Percentiles rank a stretch among this genome's conserved stretches.
Conservation (phyloP, 768 basidiomycete species). For the Naganishia onofrii region DNA sequence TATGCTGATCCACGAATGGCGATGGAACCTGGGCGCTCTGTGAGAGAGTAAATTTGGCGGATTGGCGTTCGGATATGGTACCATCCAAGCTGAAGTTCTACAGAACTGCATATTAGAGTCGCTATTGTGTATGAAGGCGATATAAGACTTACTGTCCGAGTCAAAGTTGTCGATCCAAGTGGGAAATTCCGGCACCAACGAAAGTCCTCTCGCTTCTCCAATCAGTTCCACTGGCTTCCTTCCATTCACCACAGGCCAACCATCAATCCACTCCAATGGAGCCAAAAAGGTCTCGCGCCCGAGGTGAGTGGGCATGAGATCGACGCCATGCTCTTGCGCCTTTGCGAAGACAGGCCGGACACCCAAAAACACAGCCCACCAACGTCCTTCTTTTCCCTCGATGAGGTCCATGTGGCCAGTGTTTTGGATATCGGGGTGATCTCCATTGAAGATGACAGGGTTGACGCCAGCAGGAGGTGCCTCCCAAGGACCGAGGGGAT, state of each 20-base stretch:
- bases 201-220: conserved; percentile 1
- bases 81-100: conserved; percentile 33
- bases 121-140: background rate
- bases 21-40: conserved; percentile 26
- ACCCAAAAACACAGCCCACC: conserved; percentile 47
- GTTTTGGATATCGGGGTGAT: conserved; percentile 52
- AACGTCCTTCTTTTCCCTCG: conserved; percentile 49
- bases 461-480: conserved; percentile 32
- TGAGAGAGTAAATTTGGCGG: conserved; percentile 19
- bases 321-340: background rate
- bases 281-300: conserved; percentile 54
- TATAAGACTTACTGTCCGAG: conserved; percentile 2
- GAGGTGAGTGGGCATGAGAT: conserved; percentile 41
- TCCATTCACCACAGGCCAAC: conserved; percentile 39
- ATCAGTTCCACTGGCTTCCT: conserved; percentile 29
- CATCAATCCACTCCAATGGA: conserved; percentile 35
- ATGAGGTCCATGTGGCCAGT: conserved; percentile 55
- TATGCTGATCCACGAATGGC: conserved; percentile 31
- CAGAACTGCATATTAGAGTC: background rate
- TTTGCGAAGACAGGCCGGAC: conserved; percentile 27
- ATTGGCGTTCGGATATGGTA: conserved; percentile 37
- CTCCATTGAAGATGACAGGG: conserved; percentile 35
- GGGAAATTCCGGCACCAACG: background rate
- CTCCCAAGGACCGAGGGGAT: conserved; percentile 46
- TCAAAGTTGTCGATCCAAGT: conserved; percentile 21